Base-by-base conservation (phyloP, 2,329 filamentous ascomycete species). In the Sphaerostilbella broomeana region DNA sequence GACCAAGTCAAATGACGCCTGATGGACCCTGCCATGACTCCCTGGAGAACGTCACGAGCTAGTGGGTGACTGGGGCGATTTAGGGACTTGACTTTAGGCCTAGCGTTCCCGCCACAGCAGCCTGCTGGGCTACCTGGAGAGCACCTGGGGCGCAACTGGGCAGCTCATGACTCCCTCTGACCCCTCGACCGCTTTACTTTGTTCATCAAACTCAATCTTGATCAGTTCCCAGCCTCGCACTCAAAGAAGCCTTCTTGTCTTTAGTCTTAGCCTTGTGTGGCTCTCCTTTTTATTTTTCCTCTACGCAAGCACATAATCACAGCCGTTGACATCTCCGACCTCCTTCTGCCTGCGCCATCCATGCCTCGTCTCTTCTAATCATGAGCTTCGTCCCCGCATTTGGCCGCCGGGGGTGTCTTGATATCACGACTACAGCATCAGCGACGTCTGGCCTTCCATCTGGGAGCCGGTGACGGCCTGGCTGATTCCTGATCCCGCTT, bases 361-460 rank as follows among this genome's bases (percentile, higher is more conserved):
- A 42, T 45, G 42, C 38, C 34, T 38, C 35, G 24, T n/a, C 26
- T 29, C n/a, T 13, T 26, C 35, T 30, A 49, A 47, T 38, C 49
- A 55, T 55, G 52, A 53, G 29, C 45, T 39, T 40, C 44, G 38
- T 47, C 51, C 51, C 51, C 51, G 51, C 51, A 46, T 44, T 43
- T 46, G 48, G 47, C 49, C n/a, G n/a, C n/a, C 46, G 51, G 46
- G 48, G 52, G 50, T 53, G 48, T 47, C 44, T 45, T 46, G 47
- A 51, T 50, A 51, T 47, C 44, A 49, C 49, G 47, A 39, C 45
- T 39, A 38, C 38, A 22, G 25, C 38, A 34, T 34, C 38, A 22
- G 25, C 38, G 30, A 33, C 38, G 26, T 37, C 31, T 34, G 38
- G 38, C 33, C 38, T 21, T 29, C 30, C 20, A 18, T 19, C 18